Base-by-base conservation (phyloP, 129 eudicot genomes). In the Pseudognaphalium luteoalbum region DNA sequence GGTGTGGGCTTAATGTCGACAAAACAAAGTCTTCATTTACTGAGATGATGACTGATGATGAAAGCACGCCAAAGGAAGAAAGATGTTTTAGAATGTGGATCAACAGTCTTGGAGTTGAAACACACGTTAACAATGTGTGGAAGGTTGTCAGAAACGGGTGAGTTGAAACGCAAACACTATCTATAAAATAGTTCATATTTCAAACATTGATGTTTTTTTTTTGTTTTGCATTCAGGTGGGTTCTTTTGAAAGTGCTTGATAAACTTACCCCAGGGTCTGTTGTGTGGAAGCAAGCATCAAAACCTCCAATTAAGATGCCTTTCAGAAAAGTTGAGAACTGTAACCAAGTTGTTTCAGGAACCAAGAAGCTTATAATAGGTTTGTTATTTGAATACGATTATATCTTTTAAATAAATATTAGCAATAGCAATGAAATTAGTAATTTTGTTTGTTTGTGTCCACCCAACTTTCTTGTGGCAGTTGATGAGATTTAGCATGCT, bases 401-500 rank as follows among this genome's bases (percentile, higher is more conserved):
- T 32, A 59, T 51, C 6, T 41, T 25, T 28, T 20, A 11, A 17
- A 10, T 65, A n/a, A n/a, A 66, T 10, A 76, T 35, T 47, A 47
- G 54, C 54, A 37, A 37, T 37, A 37, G 9, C 50, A 70, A 30
- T 44, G 6, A 71, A 62, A 29, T 52, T 22, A 75, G 34, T 62
- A 75, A 62, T 69, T 37, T 63, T 35, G 66, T 78, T 79, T 71
- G 37, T 54, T 47, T 7, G 29, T 70, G 37, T 68, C 17, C 73
- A 25, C 68, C 73, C 96, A 93, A 97, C 98, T 59, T 90, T 93
- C 73, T 83, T 93, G 12, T 93, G 98, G 98, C 96, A 93, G 86
- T 78, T 93, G 74, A 88, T 93, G 98, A 83, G 98, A 78, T 93
- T 86, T 84, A 79, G 74, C 72, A 88, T 93, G 95, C 91, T 93